Evolutionary conservation across 2,329 filamentous ascomycete genomes (phyloP), one percentile per base, ranked within the genome.

Genomic region (Zymoseptoria tritici): DNA sequence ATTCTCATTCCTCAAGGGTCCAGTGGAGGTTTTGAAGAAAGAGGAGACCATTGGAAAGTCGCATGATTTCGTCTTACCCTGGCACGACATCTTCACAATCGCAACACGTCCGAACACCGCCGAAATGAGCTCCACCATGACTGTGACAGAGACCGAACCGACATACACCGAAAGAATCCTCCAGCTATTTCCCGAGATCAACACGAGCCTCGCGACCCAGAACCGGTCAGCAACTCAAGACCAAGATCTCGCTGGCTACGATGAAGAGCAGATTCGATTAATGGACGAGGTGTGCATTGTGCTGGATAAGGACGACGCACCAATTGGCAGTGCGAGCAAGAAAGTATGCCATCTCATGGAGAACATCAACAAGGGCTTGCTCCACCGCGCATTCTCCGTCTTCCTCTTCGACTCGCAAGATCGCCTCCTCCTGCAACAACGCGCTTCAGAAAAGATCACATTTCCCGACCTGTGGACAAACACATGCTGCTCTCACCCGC

Each of bases 391-490:
- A 64, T 99, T 99, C 77, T 97, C 93, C 60, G 90, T 95, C 68
- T 99, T 99, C 80, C 86, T 99, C 67, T 99, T 99, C 81, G 91
- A 97, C 78, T 88, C 90, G 63, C 83, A 94, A 74, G 95, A 97
- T 76, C 88, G 91, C 70, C 81, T 97, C 62, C 88, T 99, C 52
- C 85, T 99, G 56, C 94, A 99, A 79, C 94, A 97, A 80, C 89
- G 94, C 67, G 94, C 94, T 26, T 80, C 86, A 49, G 93, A 97
- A 80, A 99, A 99, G 81, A 99, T 99, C 73, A 99, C 94, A 6
- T 99, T 99, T 79, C 93, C 94, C n/a, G 91, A 96, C 74, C 92
- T 97, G 88, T 99, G 94, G 94, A 99, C 94, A 65, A 99, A 99
- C 79, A 99, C 94, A 31, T 99, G 94, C 83, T 99, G 94, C 81